A percentile compares a stretch with the other conserved stretches of the same genome.
Evolutionary conservation across 2,329 filamentous ascomycete genomes (phyloP).

Genomic region (Trichoderma hamatum): DNA sequence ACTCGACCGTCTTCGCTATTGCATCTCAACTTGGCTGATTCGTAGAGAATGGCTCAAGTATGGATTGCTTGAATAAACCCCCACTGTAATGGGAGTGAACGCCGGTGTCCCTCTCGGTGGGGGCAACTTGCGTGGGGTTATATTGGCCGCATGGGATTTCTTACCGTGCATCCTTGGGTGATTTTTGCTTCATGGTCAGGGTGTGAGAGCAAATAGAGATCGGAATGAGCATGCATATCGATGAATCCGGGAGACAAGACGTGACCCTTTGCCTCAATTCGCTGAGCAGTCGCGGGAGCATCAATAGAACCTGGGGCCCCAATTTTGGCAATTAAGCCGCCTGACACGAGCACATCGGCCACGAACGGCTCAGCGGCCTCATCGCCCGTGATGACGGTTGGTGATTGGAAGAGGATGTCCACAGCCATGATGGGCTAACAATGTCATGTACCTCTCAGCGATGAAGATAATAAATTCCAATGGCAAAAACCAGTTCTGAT

Average conservation of each 20-base stretch:
- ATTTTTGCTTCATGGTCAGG: constrained; percentile 34
- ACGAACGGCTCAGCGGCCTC: constrained; percentile 30
- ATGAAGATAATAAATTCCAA: neutral
- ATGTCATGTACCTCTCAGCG: neutral
- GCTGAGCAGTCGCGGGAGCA: constrained; percentile 22
- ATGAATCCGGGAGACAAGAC: constrained; percentile 34
- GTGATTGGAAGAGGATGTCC: constrained; percentile 31
- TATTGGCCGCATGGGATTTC: constrained; percentile 9
- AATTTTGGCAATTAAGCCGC: constrained; percentile 32
- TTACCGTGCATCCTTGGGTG: constrained; percentile 34
- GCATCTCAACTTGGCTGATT: neutral
- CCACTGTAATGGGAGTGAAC: neutral
- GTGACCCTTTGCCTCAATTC: constrained; percentile 30
- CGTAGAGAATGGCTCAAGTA: too few species aligned
- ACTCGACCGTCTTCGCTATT: neutral
- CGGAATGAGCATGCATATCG: constrained; percentile 35
- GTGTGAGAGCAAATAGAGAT: constrained; percentile 33
- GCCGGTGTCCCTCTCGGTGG: neutral
- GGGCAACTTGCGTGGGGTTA: constrained; percentile 15
- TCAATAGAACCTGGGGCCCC: constrained; percentile 29
- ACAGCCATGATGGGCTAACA: constrained; percentile 11
- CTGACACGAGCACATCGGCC: constrained; percentile 32
- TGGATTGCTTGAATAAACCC: neutral
- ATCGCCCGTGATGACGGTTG: constrained; percentile 33
- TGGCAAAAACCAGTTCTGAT: neutral